Evolutionary conservation across 2,329 filamentous ascomycete genomes (phyloP).

Genomic region (Scleromitrula shiraiana): DNA sequence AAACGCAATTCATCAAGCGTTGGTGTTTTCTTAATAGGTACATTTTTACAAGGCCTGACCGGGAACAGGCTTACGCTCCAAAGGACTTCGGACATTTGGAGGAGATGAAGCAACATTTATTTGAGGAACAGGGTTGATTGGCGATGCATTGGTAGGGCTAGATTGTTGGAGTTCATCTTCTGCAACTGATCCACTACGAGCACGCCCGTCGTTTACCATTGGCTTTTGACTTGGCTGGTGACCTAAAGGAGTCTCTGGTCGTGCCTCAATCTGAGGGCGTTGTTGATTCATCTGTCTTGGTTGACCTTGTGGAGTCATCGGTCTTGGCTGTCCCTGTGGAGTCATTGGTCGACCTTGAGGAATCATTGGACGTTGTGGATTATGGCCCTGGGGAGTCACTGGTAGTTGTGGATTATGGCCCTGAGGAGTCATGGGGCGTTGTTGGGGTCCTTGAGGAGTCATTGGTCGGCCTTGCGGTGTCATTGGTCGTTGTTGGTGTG

Average conservation of each 20-base stretch:
- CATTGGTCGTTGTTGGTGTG: constrained; percentile 1
- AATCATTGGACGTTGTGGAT: constrained; percentile 10
- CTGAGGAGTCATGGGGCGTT: constrained; percentile 1
- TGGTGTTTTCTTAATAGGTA: constrained; percentile 1
- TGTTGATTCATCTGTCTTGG: neutral
- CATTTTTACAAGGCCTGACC: constrained; percentile 26
- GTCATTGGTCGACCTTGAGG: constrained; percentile 1
- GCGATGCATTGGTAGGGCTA: constrained; percentile 18
- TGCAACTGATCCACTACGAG: constrained; percentile 18
- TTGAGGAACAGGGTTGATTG: constrained; percentile 20
- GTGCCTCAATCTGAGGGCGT: no score
- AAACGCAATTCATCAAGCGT: constrained; percentile 1
- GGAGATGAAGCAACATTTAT: constrained; percentile 5
- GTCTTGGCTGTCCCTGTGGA: neutral
- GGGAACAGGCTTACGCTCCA: constrained; percentile 26
- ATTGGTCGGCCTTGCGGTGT: constrained; percentile 2
- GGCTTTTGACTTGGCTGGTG: no score
- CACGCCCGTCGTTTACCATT: constrained; percentile 13
- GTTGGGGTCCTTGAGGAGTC: neutral
- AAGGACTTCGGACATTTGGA: neutral
- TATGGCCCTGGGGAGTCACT: constrained; percentile 9
- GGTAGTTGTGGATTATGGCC: constrained; percentile 4
- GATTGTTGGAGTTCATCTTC: constrained; percentile 17
- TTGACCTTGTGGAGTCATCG: constrained; percentile 4
- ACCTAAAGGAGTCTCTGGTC: neutral